Evolutionary conservation across 1,284 basidiomycete genomes (phyloP), one percentile per base, ranked within the genome.

Genomic region (Schizophyllum amplum): DNA sequence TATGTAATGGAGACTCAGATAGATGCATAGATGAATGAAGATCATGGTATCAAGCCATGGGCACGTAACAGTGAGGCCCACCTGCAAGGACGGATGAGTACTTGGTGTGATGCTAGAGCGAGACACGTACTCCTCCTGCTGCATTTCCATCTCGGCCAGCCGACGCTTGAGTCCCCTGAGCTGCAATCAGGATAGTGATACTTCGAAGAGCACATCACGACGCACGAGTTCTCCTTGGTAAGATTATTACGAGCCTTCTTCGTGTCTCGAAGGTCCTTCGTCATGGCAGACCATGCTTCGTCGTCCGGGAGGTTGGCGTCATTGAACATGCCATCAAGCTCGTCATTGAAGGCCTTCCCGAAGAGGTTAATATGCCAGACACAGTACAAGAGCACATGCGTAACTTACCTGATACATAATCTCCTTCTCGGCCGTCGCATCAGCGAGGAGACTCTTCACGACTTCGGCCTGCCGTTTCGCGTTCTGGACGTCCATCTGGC

Each of bases 271-370:
- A 94, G 72, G 66, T 94, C 90, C 51, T 73, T 72, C 20, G 83
- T 79, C 79, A 94, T 79, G 0, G 86, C 86, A 13, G 73, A 69
- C 81, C 87, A 91, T 1, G 90, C 90, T 63, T 92, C 88, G 49
- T 86, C 83, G 15, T 84, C 82, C 15, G 90, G 89, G 55, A 94
- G 77, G 58, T 85, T 81, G 20, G 81, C 81, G 58, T 92, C 90
- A 55, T 86, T 84, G 72, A 85, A 94, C 89, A 95, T 92, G 33
- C 81, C 83, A 63, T 93, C 91, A 42, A 96, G 77, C 68, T 95
- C 93, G 63, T 92, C 90, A 67, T 95, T 95, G 75, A 96, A 94
- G 4, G 90, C 87, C 92, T 94, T 60, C 4, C 20, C n/a, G 42
- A 58, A 50, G 55, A 51, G 51, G 58, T 57, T 49, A 58, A 61